Percentiles rank a stretch among this genome's conserved stretches.
phyloP scores from a whole-genome alignment of 2,329 filamentous ascomycete species.

The Orbilia quercus region DNA sequence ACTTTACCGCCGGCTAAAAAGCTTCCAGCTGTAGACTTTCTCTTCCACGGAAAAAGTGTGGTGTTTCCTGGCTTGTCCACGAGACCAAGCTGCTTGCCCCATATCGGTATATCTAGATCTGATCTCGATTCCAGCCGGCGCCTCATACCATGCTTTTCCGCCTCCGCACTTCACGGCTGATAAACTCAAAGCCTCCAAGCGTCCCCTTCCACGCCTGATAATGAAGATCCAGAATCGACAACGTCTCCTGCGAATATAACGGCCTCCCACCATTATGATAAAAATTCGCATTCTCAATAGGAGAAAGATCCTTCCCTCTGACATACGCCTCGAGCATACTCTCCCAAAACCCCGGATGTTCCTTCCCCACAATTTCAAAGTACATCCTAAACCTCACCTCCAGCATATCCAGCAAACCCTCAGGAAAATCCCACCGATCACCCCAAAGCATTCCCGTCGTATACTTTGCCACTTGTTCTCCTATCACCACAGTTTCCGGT shows the following conservation, averaged over 20 bases:
- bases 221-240: slow-evolving; percentile 1
- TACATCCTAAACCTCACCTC: slow-evolving; percentile 4
- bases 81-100: too few relatives aligned
- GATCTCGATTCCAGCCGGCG: too few relatives aligned
- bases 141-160: not conserved
- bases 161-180: not conserved
- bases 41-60: too few relatives aligned
- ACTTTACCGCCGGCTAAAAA: too few relatives aligned
- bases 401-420: not conserved
- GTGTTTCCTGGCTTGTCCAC: not conserved
- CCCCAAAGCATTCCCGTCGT: not conserved
- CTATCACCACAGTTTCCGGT: slow-evolving; percentile 13
- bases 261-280: not conserved
- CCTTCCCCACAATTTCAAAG: slow-evolving; percentile 2
- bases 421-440: not conserved
- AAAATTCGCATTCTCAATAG: not conserved
- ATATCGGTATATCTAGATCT: too few relatives aligned
- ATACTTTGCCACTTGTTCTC: not conserved
- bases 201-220: slow-evolving; percentile 7
- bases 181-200: slow-evolving; percentile 5
- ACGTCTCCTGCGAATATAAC: too few relatives aligned
- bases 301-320: not conserved
- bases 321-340: not conserved
- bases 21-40: too few relatives aligned
- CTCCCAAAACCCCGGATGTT: slow-evolving; percentile 2